Base-by-base conservation (phyloP, 176 grass and related monocot species). In the Oryza glumipatula region DNA sequence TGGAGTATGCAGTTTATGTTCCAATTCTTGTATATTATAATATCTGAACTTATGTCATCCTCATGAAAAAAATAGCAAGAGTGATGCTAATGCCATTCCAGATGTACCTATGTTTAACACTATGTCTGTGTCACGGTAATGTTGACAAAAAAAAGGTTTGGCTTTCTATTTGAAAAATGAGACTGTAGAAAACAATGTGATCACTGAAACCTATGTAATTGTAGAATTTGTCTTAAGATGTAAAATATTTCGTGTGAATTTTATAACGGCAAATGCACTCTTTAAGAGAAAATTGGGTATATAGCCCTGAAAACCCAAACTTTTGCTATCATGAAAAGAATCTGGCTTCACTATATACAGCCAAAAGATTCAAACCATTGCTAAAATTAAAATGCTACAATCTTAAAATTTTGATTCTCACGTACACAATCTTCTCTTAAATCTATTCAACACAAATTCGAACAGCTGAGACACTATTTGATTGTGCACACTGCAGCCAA, bases 1-100 rank as follows among this genome's bases (percentile, higher is more conserved):
- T 11, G 38, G 45, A 56, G 16, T 13, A 16, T 21, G 6, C 46
- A 69, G 28, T 68, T 30, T 26, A n/a, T 52, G 43, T 60, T 68
- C 10, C 33, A 77, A 32, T 77, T 28, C 38, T 56, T 22, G 13
- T 67, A 84, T 11, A 76, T 14, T 68, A 4, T 28, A 60, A 68
- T 65, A 84, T 39, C 63, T 84, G 43, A 52, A 54, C 61, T 13
- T 68, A 11, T 33, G 45, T 14, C 28, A 76, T 67, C 30, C 30
- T 24, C 1, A 26, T 32, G 13, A 64, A 46, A 7, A 70, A 82
- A 51, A 72, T 19, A 82, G 22, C 35, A 82, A 56, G 9, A 72
- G 35, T 5, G 16, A 56, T 7, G 14, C 51, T 30, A 81, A 23
- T 11, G 10, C 9, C 21, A 17, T 49, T 12, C 11, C 64, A 19